Conservation (phyloP, 495 filamentous ascomycete species). For the Penicillium samsonianum region DNA sequence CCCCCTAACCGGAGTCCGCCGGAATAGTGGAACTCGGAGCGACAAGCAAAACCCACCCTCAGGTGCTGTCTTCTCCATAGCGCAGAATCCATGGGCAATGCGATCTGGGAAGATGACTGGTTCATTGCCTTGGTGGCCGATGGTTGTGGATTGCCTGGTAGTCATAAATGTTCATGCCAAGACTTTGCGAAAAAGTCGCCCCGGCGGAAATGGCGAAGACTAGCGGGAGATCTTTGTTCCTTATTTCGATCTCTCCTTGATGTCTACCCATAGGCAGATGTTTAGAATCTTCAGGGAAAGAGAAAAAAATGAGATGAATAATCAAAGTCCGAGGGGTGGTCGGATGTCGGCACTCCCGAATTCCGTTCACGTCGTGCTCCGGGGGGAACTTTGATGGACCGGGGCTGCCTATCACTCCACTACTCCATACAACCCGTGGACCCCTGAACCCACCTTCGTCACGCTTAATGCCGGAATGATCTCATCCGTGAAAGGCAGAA, state of each 20-base stretch:
- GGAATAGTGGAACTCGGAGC: not conserved
- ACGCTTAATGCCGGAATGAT: too few species aligned
- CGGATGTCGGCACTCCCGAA: constrained; percentile 9
- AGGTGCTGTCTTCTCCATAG: not conserved
- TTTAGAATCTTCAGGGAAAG: not conserved
- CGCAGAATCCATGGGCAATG: constrained; percentile 4
- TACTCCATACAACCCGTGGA: too few species aligned
- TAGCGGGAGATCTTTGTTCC: constrained; percentile 1
- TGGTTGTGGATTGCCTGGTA: constrained; percentile 1
- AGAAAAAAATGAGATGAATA: constrained; percentile 1
- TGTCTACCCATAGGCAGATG: not conserved
- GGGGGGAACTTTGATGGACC: constrained; percentile 7
- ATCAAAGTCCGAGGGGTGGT: constrained; percentile 4
- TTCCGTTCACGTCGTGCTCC: constrained; percentile 1
- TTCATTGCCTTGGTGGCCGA: constrained; percentile 1
- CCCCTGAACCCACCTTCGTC: not conserved
- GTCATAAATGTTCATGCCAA: constrained; percentile 9
- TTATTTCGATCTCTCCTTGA: not conserved
- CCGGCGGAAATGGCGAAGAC: not conserved
- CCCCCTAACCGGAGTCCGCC: not conserved
- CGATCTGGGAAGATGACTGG: not conserved
- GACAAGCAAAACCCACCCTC: not conserved
- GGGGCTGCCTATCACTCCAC: not conserved
- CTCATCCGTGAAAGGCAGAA: too few species aligned
- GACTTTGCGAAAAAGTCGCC: constrained; percentile 8